Evolutionary conservation across 768 basidiomycete genomes (phyloP).

Genomic region (Ramaria rubella): DNA sequence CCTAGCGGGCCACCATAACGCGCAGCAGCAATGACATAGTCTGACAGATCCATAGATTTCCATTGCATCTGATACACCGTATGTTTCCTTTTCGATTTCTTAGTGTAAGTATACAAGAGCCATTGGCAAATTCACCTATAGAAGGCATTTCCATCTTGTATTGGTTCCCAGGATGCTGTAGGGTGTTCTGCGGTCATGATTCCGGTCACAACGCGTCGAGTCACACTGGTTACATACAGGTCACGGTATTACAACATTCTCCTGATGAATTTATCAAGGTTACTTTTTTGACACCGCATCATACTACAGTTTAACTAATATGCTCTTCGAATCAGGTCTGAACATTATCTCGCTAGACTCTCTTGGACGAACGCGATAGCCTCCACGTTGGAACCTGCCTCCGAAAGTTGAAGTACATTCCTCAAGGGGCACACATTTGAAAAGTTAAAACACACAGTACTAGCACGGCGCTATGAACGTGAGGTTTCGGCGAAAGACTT

Average conservation of each 20-base stretch:
- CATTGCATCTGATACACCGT: slow-evolving; percentile 79
- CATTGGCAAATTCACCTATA: slow-evolving; percentile 43
- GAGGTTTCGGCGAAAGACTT: too few species aligned
- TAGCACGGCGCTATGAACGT: not conserved
- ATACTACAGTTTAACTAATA: too few species aligned
- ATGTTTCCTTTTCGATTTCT: slow-evolving; percentile 36
- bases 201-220: not conserved
- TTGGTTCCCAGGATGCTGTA: slow-evolving; percentile 82
- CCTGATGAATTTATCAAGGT: too few species aligned
- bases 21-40: slow-evolving; percentile 77
- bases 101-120: not conserved
- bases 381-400: too few species aligned
- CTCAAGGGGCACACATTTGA: too few species aligned
- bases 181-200: slow-evolving; percentile 41
- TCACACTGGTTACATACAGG: not conserved
- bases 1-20: slow-evolving; percentile 87
- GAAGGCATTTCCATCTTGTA: slow-evolving; percentile 82
- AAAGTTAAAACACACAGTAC: too few species aligned
- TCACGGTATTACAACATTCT: too few species aligned
- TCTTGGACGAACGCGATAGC: too few species aligned
- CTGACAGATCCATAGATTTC: slow-evolving; percentile 68
- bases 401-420: too few species aligned
- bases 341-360: too few species aligned
- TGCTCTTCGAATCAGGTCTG: too few species aligned
- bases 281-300: too few species aligned